These are phyloP conservation scores for Aspergillus steynii DNA, from an alignment of 495 filamentous ascomycete species.

Conservation along the genomic window DNA sequence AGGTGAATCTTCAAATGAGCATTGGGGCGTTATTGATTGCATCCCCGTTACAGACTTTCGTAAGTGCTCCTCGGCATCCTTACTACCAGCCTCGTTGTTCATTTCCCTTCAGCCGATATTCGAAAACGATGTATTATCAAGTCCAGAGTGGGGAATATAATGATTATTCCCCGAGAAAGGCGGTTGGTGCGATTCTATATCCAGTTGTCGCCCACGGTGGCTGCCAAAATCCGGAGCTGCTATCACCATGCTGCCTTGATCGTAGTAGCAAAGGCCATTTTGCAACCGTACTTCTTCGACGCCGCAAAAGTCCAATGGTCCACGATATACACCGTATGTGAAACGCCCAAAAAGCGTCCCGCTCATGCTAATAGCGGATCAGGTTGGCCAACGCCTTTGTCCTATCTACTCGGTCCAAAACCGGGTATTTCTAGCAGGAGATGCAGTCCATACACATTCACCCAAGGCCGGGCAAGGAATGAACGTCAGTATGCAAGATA, in stretches of 20 bases:
- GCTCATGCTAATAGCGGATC: neutral
- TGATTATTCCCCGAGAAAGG: constrained; percentile 64
- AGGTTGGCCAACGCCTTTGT: constrained; percentile 66
- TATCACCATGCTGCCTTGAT: constrained; percentile 6
- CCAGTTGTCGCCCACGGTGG: constrained; percentile 40
- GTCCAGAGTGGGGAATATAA: constrained; percentile 54
- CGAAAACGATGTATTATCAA: constrained; percentile 60
- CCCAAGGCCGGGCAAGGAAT: constrained; percentile 75
- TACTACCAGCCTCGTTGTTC: too few relatives aligned
- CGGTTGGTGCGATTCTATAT: constrained; percentile 64
- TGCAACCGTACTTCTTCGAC: constrained; percentile 51
- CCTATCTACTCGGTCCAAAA: constrained; percentile 56
- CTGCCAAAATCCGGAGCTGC: constrained; percentile 4
- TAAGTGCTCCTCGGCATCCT: constrained; percentile 3
- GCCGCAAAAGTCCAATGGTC: constrained; percentile 9
- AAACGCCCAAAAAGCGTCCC: neutral
- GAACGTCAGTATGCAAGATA: constrained; percentile 63
- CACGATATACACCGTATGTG: constrained; percentile 13
- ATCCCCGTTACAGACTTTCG: constrained; percentile 61
- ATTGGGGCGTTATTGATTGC: constrained; percentile 60
- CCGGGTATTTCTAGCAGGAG: constrained; percentile 41
- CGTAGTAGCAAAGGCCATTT: constrained; percentile 49
- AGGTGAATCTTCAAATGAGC: constrained; percentile 35
- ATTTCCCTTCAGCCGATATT: constrained; percentile 46
- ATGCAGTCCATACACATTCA: constrained; percentile 55